These are phyloP conservation scores for Penicillium freii DNA, from an alignment of 2,329 filamentous ascomycete species.

Conservation along the genomic window DNA sequence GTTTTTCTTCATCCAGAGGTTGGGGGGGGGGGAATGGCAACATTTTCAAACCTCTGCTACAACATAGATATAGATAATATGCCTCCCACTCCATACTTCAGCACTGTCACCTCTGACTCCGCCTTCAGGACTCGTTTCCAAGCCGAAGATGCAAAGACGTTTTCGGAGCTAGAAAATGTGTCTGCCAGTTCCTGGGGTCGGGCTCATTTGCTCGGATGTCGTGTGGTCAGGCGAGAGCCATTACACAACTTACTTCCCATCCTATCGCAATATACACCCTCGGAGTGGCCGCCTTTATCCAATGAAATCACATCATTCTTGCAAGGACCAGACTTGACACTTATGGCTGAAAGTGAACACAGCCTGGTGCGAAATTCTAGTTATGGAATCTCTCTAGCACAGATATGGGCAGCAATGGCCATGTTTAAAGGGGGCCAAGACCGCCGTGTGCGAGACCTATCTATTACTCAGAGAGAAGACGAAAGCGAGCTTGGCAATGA, in stretches of 20 bases:
- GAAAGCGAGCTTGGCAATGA: slow-evolving; percentile 2
- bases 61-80: neutral
- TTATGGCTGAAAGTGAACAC: slow-evolving; percentile 8
- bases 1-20: neutral
- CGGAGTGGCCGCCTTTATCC: neutral
- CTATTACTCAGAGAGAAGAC: neutral
- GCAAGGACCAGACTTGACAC: neutral
- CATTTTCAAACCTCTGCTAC: neutral
- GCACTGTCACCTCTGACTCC: neutral
- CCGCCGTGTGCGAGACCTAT: neutral
- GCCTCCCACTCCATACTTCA: neutral
- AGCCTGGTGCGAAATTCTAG: neutral
- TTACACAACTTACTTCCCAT: neutral
- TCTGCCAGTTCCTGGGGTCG: neutral
- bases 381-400: slow-evolving; percentile 2
- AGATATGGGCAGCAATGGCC: slow-evolving; percentile 3
- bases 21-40: neutral
- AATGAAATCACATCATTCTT: neutral
- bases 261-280: neutral
- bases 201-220: neutral
- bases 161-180: neutral
- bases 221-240: neutral
- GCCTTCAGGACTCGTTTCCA: neutral
- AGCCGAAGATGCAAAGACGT: neutral
- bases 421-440: slow-evolving; percentile 9